Evolutionary conservation across 352 stramenopile species (phyloP).

Genomic region (Phytophthora niederhauseri): DNA sequence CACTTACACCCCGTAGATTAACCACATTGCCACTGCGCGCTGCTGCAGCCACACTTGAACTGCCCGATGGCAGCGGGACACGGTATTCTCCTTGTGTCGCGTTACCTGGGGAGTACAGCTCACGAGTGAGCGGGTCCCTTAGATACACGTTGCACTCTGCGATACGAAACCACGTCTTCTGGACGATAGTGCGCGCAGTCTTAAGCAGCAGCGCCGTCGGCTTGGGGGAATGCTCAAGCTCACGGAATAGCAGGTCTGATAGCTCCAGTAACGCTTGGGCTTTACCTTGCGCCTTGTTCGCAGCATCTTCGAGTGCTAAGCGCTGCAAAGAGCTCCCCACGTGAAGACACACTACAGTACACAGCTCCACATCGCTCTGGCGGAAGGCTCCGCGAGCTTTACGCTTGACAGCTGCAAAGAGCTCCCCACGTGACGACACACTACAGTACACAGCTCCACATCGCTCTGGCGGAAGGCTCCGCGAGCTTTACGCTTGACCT

Average conservation of each 20-base stretch:
- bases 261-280: constrained; percentile 70
- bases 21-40: constrained; percentile 71
- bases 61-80: constrained; percentile 48
- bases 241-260: constrained; percentile 65
- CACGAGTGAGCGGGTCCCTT: constrained; percentile 58
- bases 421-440: constrained; percentile 46
- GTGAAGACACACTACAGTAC: constrained; percentile 55
- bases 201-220: constrained; percentile 58
- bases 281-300: constrained; percentile 64
- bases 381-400: constrained; percentile 42
- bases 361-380: constrained; percentile 62
- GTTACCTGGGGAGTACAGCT: constrained; percentile 62
- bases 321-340: constrained; percentile 61
- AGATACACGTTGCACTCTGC: constrained; percentile 71
- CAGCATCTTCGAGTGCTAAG: constrained; percentile 62
- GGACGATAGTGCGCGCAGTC: constrained; percentile 22
- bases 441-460: constrained; percentile 54
- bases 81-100: constrained; percentile 49
- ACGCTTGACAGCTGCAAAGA: constrained; percentile 57
- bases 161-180: constrained; percentile 32
- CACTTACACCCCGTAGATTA: constrained; percentile 80
- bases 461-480: constrained; percentile 56
- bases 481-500: constrained; percentile 17
- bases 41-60: constrained; percentile 62
- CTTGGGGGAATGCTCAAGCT: constrained; percentile 68